Conservation (phyloP, 2,329 filamentous ascomycete species). For the Phyllosticta citriasiana region DNA sequence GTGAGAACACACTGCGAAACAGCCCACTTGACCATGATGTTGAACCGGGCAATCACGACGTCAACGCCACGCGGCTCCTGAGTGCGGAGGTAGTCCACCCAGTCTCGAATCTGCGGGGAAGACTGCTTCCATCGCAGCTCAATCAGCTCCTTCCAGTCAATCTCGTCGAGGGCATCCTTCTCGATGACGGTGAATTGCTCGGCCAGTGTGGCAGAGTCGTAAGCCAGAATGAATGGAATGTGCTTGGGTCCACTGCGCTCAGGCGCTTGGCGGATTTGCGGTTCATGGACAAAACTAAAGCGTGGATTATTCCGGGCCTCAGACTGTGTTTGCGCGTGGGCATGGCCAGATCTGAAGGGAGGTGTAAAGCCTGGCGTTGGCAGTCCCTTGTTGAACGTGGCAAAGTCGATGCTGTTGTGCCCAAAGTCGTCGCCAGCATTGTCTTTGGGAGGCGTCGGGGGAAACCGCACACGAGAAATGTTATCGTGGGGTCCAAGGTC, state of each 20-base stretch:
- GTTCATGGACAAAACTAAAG: neutral
- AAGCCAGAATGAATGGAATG: slow-evolving; percentile 70
- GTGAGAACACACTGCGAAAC: slow-evolving; percentile 72
- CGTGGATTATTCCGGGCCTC: neutral
- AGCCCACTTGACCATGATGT: slow-evolving; percentile 80
- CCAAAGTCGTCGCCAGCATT: slow-evolving; percentile 15
- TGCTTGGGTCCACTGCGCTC: slow-evolving; percentile 36
- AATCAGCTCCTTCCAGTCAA: slow-evolving; percentile 80
- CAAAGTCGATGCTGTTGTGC: slow-evolving; percentile 17
- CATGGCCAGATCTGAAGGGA: slow-evolving; percentile 12
- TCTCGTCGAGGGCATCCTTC: slow-evolving; percentile 75
- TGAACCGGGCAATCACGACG: slow-evolving; percentile 77
- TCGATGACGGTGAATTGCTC: slow-evolving; percentile 80
- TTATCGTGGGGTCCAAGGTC: slow-evolving; percentile 25
- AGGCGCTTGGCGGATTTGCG: neutral
- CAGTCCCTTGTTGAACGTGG: slow-evolving; percentile 24
- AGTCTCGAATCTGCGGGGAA: slow-evolving; percentile 57
- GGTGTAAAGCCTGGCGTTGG: slow-evolving; percentile 30
- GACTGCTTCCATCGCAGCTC: slow-evolving; percentile 74
- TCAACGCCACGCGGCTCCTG: slow-evolving; percentile 67
- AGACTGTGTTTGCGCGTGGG: neutral
- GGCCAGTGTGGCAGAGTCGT: slow-evolving; percentile 67
- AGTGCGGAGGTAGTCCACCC: slow-evolving; percentile 70
- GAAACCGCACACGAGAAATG: slow-evolving; percentile 17
- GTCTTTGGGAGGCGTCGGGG: slow-evolving; percentile 34